Evolutionary conservation across 2,329 filamentous ascomycete species (phyloP).

Genomic region (Trichoderma sp.): DNA sequence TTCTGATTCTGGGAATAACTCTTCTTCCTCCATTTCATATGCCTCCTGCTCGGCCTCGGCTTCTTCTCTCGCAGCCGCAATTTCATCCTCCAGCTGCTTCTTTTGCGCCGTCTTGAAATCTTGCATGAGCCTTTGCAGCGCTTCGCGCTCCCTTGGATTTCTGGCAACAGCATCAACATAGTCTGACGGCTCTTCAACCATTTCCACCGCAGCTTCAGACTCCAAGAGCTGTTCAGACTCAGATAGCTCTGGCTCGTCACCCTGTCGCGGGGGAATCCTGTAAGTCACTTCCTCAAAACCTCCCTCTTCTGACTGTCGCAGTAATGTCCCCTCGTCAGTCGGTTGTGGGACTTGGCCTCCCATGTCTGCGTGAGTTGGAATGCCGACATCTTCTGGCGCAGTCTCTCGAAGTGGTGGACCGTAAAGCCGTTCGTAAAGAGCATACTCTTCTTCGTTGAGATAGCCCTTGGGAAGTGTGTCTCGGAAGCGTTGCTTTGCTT

Average conservation of each 20-base stretch:
- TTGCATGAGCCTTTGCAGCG: slow-evolving; percentile 56
- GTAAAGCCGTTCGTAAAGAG: slow-evolving; percentile 78
- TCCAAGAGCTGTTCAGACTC: slow-evolving; percentile 6
- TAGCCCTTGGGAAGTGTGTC: slow-evolving; percentile 73
- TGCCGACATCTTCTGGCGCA: slow-evolving; percentile 59
- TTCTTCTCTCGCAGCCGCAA: slow-evolving; percentile 30
- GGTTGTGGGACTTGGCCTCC: slow-evolving; percentile 29
- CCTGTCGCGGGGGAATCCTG: slow-evolving; percentile 30
- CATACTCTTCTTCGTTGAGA: slow-evolving; percentile 69
- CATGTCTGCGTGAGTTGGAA: slow-evolving; percentile 45
- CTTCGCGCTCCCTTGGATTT: slow-evolving; percentile 57
- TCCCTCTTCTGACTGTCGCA: slow-evolving; percentile 59
- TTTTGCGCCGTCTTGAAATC: slow-evolving; percentile 55
- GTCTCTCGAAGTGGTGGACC: slow-evolving; percentile 70
- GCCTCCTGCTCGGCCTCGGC: slow-evolving; percentile 29
- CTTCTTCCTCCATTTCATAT: slow-evolving; percentile 32
- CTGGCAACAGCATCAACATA: slow-evolving; percentile 54
- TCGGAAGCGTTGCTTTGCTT: slow-evolving; percentile 73
- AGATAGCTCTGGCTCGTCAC: slow-evolving; percentile 12
- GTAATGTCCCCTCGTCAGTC: slow-evolving; percentile 46
- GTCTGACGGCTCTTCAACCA: slow-evolving; percentile 35
- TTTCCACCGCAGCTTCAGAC: slow-evolving; percentile 32
- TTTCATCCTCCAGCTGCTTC: slow-evolving; percentile 33
- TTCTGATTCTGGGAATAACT: slow-evolving; percentile 23
- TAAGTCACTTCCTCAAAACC: slow-evolving; percentile 64